These are phyloP conservation scores for Elsinoe perseae DNA, from an alignment of 2,329 filamentous ascomycete genomes.

Conservation along the genomic window DNA sequence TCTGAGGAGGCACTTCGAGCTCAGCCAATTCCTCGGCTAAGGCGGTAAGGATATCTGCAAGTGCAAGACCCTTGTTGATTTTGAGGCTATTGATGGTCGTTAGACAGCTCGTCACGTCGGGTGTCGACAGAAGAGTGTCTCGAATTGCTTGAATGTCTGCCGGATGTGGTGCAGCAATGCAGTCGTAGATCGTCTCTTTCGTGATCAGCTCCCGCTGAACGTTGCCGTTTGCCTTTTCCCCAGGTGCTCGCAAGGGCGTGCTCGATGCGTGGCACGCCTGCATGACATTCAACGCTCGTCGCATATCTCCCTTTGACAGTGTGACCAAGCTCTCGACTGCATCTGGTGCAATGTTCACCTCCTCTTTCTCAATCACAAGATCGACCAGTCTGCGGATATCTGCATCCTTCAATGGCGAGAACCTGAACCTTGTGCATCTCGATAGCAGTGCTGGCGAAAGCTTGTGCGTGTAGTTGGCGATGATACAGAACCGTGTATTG, in stretches of 20 bases:
- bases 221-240: constrained; percentile 46
- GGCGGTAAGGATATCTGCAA: constrained; percentile 88
- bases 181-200: constrained; percentile 89
- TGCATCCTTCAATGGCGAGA: constrained; percentile 80
- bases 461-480: constrained; percentile 98
- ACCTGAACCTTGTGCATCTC: constrained; percentile 87
- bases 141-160: constrained; percentile 79
- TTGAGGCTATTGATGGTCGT: constrained; percentile 85
- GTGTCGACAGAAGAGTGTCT: constrained; percentile 71
- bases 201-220: constrained; percentile 79
- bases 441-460: constrained; percentile 87
- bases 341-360: constrained; percentile 71
- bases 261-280: constrained; percentile 95
- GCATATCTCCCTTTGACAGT: constrained; percentile 93
- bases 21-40: constrained; percentile 73
- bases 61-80: constrained; percentile 70
- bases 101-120: constrained; percentile 83
- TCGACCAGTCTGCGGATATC: constrained; percentile 84
- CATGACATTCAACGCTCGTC: constrained; percentile 84
- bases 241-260: constrained; percentile 47
- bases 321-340: constrained; percentile 77
- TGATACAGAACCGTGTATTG: constrained; percentile 96
- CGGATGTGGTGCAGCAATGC: constrained; percentile 90
- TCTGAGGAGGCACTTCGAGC: constrained; percentile 76
- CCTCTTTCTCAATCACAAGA: constrained; percentile 79